Conservation (phyloP, 257 asterid genomes). For the Fraxinus quadrangulata region DNA sequence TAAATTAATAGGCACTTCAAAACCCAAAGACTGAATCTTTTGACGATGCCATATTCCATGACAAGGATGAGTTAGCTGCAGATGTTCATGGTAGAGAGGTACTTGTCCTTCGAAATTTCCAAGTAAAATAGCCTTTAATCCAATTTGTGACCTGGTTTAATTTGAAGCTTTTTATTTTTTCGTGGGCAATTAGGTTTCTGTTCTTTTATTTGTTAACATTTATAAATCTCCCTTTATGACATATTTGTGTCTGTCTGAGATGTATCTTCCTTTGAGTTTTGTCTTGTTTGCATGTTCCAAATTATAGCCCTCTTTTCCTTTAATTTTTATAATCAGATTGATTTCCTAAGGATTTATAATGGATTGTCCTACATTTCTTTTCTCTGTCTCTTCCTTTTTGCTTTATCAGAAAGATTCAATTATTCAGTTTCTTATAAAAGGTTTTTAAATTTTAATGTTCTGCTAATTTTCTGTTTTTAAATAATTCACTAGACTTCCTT, state of each 20-base stretch:
- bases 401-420: background rate
- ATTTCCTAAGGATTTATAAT: background rate
- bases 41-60: slow-evolving; percentile 28
- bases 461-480: background rate
- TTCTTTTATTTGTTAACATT: background rate
- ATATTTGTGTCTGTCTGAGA: background rate
- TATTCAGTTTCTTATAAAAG: background rate
- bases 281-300: slow-evolving; percentile 2
- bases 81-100: slow-evolving; percentile 38
- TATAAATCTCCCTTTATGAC: background rate
- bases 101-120: slow-evolving; percentile 2
- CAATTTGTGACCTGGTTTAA: slow-evolving; percentile 12
- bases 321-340: background rate
- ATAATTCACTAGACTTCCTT: too few relatives aligned
- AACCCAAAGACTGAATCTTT: slow-evolving; percentile 42
- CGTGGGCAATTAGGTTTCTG: background rate
- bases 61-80: slow-evolving; percentile 30
- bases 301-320: background rate
- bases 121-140: slow-evolving; percentile 13
- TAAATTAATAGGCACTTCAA: slow-evolving; percentile 40
- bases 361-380: background rate
- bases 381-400: background rate
- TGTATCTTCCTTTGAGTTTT: background rate
- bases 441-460: background rate
- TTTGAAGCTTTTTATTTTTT: background rate